Evolutionary conservation across 345 rosid genomes (phyloP), one percentile per base, ranked within the genome.

Genomic region (Abelmoschus esculentus): DNA sequence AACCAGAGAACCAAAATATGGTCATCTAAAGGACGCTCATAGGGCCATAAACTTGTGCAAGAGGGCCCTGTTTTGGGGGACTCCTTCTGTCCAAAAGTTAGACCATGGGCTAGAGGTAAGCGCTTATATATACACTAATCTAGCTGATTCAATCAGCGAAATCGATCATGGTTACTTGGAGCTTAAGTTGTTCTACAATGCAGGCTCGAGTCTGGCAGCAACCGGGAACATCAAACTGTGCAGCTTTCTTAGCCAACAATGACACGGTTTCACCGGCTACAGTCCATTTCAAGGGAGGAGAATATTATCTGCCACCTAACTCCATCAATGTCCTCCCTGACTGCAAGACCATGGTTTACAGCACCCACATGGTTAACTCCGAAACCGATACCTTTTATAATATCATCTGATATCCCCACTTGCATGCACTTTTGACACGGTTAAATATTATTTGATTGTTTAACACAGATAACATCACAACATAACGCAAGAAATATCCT

Each of bases 301-400:
- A 86, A 3, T 85, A 79, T 74, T 29, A 72, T 72, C 70, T 92
- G 14, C 90, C 91, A 0, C 66, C 84, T 13, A 83, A 76, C 6
- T 92, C 98, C 65, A 92, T 90, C 32, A 92, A 96, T 79, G 75
- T 92, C 78, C 95, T 92, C 67, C 96, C 98, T 2, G 98, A 92
- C 65, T 92, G 98, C 86, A 82, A 85, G 83, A 92, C 83, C 5
- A 87, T 84, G 13, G 95, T 90, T 72, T 90, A 54, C 79, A 91
- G 84, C 75, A 80, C 91, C 38, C 70, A 65, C 6, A 58, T 47
- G 12, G 84, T 82, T 63, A 75, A 19, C 28, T 36, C 1, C 18
- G 5, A 6, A 32, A 31, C 22, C 31, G 19, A 5, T 7, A 2
- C 36, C 36, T 32, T 32, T 28, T 11, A 11, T 40, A 28, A 28